Percentiles rank a stretch among this genome's conserved stretches.
Evolutionary conservation across 129 eudicot genomes (phyloP).

Genomic region (Flaveria robusta): DNA sequence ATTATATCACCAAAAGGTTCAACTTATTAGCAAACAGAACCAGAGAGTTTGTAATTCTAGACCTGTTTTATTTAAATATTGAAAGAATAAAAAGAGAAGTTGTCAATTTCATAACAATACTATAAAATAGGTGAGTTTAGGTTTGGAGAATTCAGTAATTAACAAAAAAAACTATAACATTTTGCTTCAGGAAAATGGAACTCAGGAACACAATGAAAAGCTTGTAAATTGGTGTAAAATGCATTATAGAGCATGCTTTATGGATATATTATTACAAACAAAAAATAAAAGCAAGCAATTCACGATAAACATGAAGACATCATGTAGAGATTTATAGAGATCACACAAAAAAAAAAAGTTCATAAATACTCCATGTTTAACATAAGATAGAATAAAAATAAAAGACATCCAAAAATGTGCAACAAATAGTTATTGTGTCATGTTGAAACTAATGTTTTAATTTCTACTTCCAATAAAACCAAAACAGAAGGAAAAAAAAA

Average conservation of each 20-base stretch:
- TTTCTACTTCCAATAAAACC: not conserved
- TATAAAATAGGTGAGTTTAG: not conserved
- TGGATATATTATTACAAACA: not conserved
- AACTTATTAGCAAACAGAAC: constrained; percentile 10
- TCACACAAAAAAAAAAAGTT: not conserved
- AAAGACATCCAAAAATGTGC: not conserved
- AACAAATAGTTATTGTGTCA: not conserved
- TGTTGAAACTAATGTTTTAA: not conserved
- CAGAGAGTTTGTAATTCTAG: not conserved
- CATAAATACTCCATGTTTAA: not conserved
- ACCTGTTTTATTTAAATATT: not conserved
- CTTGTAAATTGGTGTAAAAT: not conserved
- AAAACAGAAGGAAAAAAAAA: not conserved
- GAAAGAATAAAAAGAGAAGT: not conserved
- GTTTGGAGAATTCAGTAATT: no score
- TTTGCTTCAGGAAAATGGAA: not conserved
- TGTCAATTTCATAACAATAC: not conserved
- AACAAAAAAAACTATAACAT: no score
- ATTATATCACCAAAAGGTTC: constrained; percentile 2
- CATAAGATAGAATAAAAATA: not conserved
- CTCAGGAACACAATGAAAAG: not conserved
- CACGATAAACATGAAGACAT: not conserved
- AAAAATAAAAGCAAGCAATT: not conserved
- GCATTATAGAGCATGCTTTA: not conserved
- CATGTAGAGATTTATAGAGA: not conserved